phyloP scores from a whole-genome alignment of 2,329 filamentous ascomycete species.

The Dryadomyces quercivorus region DNA sequence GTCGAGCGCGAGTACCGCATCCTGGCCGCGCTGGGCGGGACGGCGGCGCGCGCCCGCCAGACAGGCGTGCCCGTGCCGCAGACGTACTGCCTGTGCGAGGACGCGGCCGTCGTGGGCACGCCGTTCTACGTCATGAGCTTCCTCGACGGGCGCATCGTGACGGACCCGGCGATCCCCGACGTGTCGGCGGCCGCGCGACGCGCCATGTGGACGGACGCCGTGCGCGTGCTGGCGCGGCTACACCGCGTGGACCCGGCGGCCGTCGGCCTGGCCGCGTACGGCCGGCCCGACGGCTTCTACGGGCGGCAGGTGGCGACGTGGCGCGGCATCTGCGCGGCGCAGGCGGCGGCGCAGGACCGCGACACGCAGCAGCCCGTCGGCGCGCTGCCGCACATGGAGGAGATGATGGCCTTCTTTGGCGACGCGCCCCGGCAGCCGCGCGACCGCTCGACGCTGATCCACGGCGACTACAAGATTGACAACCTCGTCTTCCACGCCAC shows the following conservation, averaged over 20 bases:
- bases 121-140: constrained; percentile 98
- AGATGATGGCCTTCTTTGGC: constrained; percentile 67
- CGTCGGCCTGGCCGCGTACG: constrained; percentile 62
- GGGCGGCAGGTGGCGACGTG: constrained; percentile 77
- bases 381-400: constrained; percentile 69
- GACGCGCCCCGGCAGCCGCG: constrained; percentile 57
- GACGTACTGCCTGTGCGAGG: constrained; percentile 76
- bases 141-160: constrained; percentile 84
- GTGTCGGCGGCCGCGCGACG: constrained; percentile 36
- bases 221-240: constrained; percentile 72
- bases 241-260: constrained; percentile 58
- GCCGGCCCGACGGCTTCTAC: constrained; percentile 68
- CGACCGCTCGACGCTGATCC: constrained; percentile 70
- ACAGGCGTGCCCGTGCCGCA: constrained; percentile 69
- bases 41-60: constrained; percentile 4
- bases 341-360: constrained; percentile 62
- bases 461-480: constrained; percentile 95
- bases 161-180: constrained; percentile 71
- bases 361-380: constrained; percentile 70
- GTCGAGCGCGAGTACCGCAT: constrained; percentile 94
- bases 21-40: constrained; percentile 61
- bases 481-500: constrained; percentile 85
- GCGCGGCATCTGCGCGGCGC: constrained; percentile 61
- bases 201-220: constrained; percentile 76
- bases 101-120: constrained; percentile 67